These are phyloP conservation scores for Gossypium trilobum DNA, from an alignment of 441 rosid genomes.

Conservation along the genomic window DNA sequence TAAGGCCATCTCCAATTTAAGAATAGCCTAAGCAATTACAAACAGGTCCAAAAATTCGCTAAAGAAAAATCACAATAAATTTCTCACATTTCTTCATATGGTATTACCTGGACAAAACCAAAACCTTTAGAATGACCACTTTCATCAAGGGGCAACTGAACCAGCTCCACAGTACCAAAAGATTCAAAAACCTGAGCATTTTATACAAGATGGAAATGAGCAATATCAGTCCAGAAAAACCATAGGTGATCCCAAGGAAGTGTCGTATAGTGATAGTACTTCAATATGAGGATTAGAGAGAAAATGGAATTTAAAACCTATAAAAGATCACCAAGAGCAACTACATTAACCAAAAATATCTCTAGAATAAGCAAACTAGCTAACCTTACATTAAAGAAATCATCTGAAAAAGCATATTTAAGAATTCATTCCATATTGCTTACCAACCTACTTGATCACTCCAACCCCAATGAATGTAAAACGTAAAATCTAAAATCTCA, in stretches of 20 bases:
- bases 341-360: not conserved
- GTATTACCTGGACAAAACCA: conserved; percentile 83
- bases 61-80: not conserved
- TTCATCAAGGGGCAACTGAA: conserved; percentile 88
- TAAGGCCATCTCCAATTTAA: conserved; percentile 1
- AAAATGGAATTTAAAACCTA: not conserved
- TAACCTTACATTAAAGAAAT: not conserved
- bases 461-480: not conserved
- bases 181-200: conserved; percentile 77
- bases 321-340: not conserved
- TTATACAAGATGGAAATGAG: conserved; percentile 9
- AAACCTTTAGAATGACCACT: conserved; percentile 84
- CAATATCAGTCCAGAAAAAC: not conserved
- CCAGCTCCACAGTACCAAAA: conserved; percentile 90
- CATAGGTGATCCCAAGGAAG: not conserved
- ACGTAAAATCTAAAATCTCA: not conserved
- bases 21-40: not conserved
- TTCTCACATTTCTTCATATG: not conserved
- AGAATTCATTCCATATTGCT: not conserved
- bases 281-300: not conserved
- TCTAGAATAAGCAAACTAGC: not conserved
- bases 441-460: not conserved
- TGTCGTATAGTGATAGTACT: not conserved
- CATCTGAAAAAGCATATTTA: not conserved
- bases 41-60: not conserved